Evolutionary conservation across 352 stramenopile genomes (phyloP), one percentile per base, ranked within the genome.

Genomic region (Globisporangium apiculatum): DNA sequence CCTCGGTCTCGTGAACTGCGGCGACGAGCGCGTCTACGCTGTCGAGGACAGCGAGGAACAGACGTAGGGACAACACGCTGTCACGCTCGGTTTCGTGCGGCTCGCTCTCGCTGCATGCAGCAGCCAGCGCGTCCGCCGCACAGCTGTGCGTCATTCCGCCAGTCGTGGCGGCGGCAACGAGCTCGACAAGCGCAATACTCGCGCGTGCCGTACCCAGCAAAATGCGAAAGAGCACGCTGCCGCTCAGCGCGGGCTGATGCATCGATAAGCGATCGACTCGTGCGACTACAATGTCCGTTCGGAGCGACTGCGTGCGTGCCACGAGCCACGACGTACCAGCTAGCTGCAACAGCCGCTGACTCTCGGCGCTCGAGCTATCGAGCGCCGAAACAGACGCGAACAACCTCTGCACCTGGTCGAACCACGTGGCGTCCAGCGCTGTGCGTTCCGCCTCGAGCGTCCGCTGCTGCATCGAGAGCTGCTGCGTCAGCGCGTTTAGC

Each of bases 341-440:
- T 35, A 87, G 58, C 62, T 85, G 85, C 53, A 87, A 43, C 43
- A 86, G 40, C 3, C 71, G 68, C 41, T 83, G 75, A 11, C 68
- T 63, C 69, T 89, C 73, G 37, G 69, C 73, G 57, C 86, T 89
- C 5, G 79, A 87, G n/a, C n/a, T n/a, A n/a, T 83, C 79, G 55
- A 84, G 73, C 35, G 24, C 60, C 11, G 55, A 69, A 36, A 88
- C 41, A 18, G 43, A 18, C 24, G 61, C 31, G 35, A 55, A 55
- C 8, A 72, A 48, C 1, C 51, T 11, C 24, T 70, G 56, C 7
- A 64, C 41, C 12, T 67, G 47, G 7, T 55, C 35, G 14, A 66
- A 37, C 35, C 62, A 55, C 7, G 14, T 9, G 2, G 5, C 15
- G 43, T 61, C 40, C 2, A 36, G 42, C 5, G 41, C 53, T 35